Evolutionary conservation across 306 rosid genomes (phyloP), one percentile per base, ranked within the genome.

Genomic region (Inga laurina): DNA sequence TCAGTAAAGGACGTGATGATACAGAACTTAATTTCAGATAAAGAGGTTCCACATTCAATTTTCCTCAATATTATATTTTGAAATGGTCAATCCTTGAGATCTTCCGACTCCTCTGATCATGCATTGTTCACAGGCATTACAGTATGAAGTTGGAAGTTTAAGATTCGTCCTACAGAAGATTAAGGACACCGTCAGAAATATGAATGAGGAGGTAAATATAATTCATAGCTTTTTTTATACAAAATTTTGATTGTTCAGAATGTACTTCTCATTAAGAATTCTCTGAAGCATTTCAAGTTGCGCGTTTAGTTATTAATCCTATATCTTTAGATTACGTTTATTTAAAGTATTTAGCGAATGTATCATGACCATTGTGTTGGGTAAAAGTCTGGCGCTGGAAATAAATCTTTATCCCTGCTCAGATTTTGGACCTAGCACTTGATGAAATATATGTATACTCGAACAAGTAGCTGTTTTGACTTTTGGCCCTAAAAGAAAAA

Each of bases 201-300:
- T 89, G 93, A 89, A 87, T 81, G 89, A 86, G 87, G 97, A 85
- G 94, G 93, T 92, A 82, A 76, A 82, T 64, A 70, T 56, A 74
- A 19, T 77, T 66, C 67, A 27, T 56, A 37, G 21, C 27, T 64
- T 79, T 22, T 13, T 34, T n/a, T 74, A 54, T 22, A 10, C 21
- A 66, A 76, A 54, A 48, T 27, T 85, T 79, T 76, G 48, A 45
- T 71, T 76, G 77, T 75, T 78, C 56, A 69, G 27, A 45, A 48
- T 57, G 15, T 16, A 32, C 56, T 84, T 61, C 49, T 51, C 18
- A 35, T 52, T 6, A n/a, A 37, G 45, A 45, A 39, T 37, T 81
- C 35, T 43, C 14, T 73, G 41, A 73, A 73, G 59, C 78, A 72
- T 81, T 46, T 37, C 54, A 62, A 71, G 70, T 65, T 59, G 44